Base-by-base conservation (phyloP, 192 early-diverging fungal species). In the Backusella parvicylindrica region DNA sequence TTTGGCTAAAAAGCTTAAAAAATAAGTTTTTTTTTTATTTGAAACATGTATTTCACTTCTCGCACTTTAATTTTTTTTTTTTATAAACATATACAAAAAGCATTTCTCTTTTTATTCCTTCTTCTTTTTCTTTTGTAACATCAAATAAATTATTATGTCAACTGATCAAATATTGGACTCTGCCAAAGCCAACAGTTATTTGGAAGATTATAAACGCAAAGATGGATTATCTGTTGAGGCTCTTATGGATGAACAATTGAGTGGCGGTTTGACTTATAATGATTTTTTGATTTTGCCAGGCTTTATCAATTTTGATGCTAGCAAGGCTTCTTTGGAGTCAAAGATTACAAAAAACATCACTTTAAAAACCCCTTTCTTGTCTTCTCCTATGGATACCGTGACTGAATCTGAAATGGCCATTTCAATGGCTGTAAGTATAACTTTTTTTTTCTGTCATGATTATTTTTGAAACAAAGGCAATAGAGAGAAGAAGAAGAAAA, bases 321-420 rank as follows among this genome's bases (percentile, higher is more conserved):
- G 90, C 79, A 82, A 85, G 15, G 93, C 95, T 36, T 84, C 85
- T 70, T 88, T 96, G 56, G 93, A 94, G 77, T 93, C 92, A 77
- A 87, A 89, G 74, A 91, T 98, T 78, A 98, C 96, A 28, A 94
- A 91, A 86, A 91, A 95, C 75, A 96, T 95, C 75, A 84, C 88
- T 70, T 89, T 99, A 86, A 95, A 94, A 84, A 94, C 95, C 13
- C 97, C 97, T 6, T 93, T 99, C 82, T 79, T 97, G 79, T 97
- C 95, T 40, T 93, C 91, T 70, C 97, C 95, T 70, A 99, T 99
- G 97, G 96, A 99, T 84, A 99, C 96, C 30, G 97, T 99, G 30
- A 98, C 97, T 31, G 95, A 99, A 87, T 86, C 93, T 26, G 91
- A 95, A 15, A 99, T 99, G 97, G 97, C 96, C 38, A 95, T 98